phyloP scores from a whole-genome alignment of 208 protist species.

The Spongospora subterranea region DNA sequence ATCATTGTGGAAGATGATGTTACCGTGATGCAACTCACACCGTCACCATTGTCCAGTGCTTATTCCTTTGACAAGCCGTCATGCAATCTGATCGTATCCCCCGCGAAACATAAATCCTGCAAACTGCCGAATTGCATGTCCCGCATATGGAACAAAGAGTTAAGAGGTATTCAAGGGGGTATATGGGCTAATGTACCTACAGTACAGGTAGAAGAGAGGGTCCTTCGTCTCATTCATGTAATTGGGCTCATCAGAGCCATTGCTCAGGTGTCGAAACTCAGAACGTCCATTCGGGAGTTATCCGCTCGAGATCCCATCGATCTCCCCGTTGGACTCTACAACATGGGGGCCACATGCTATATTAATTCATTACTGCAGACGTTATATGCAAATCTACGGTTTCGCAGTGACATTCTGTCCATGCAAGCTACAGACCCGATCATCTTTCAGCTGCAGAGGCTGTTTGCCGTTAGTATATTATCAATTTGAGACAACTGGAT shows the following conservation, averaged over 20 bases:
- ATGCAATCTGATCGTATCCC: background rate
- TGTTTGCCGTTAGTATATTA: background rate
- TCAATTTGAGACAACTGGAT: background rate
- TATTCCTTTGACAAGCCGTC: slow-evolving; percentile 5
- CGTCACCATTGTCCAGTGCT: too few species aligned
- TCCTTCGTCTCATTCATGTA: background rate
- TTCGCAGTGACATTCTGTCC: slow-evolving; percentile 6
- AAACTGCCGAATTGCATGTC: background rate
- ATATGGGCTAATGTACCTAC: slow-evolving; percentile 5
- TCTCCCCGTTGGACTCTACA: slow-evolving; percentile 13
- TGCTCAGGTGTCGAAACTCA: background rate
- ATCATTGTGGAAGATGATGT: background rate
- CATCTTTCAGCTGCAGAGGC: background rate
- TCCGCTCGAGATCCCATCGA: background rate
- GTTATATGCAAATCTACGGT: slow-evolving; percentile 25
- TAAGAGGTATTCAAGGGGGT: background rate
- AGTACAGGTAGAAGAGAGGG: background rate
- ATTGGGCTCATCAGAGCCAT: background rate
- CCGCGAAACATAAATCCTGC: background rate
- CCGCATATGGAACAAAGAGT: background rate
- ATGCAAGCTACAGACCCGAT: background rate
- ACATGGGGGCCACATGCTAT: slow-evolving; percentile 48
- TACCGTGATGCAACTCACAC: too few species aligned
- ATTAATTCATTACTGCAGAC: slow-evolving; percentile 41
- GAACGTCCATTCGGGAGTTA: background rate